A percentile compares a stretch with the other conserved stretches of the same genome.
These are phyloP conservation scores for Leptographium flavum DNA, from an alignment of 2,329 filamentous ascomycete genomes.

Conservation along the genomic window DNA sequence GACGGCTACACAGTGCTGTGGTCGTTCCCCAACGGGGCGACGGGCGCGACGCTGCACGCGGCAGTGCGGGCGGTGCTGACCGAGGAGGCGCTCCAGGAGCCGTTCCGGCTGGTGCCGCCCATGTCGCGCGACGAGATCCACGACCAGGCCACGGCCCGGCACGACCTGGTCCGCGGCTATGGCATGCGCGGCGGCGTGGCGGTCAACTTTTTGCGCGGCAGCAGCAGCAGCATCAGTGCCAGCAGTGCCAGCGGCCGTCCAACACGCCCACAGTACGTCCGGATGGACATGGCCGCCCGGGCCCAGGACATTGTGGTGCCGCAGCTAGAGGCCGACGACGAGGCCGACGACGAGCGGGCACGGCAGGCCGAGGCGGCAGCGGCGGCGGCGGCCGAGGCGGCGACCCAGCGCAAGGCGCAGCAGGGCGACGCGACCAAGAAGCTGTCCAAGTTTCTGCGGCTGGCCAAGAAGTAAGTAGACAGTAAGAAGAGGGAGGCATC, in stretches of 20 bases:
- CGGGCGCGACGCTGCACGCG: slow-evolving; percentile 56
- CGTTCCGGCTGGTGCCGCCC: slow-evolving; percentile 58
- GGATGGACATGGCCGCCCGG: slow-evolving; percentile 38
- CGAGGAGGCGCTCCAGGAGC: slow-evolving; percentile 40
- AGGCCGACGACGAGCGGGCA: slow-evolving; percentile 21
- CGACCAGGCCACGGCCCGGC: slow-evolving; percentile 28
- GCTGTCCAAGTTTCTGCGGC: slow-evolving; percentile 12
- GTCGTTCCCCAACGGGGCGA: slow-evolving; percentile 53
- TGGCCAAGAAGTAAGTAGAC: slow-evolving; percentile 10
- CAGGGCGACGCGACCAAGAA: slow-evolving; percentile 21
- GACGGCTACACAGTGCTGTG: slow-evolving; percentile 69
- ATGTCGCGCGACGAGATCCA: slow-evolving; percentile 35
- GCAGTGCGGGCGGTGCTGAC: slow-evolving; percentile 63
- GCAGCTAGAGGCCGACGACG: slow-evolving; percentile 18
- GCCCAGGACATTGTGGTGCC: slow-evolving; percentile 56
- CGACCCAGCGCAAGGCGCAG: slow-evolving; percentile 11
- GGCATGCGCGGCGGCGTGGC: slow-evolving; percentile 57
- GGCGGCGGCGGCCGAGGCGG: slow-evolving; percentile 10
- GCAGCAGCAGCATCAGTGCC: slow-evolving; percentile 27
- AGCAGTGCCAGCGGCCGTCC: slow-evolving; percentile 32
- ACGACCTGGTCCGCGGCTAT: slow-evolving; percentile 57
- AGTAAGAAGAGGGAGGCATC: not conserved
- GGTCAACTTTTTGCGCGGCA: slow-evolving; percentile 63
- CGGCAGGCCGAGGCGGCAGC: slow-evolving; percentile 16
- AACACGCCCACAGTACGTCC: slow-evolving; percentile 42